Evolutionary conservation across 169 alveolate species (phyloP).

Genomic region (Cryptosporidium parvum): DNA sequence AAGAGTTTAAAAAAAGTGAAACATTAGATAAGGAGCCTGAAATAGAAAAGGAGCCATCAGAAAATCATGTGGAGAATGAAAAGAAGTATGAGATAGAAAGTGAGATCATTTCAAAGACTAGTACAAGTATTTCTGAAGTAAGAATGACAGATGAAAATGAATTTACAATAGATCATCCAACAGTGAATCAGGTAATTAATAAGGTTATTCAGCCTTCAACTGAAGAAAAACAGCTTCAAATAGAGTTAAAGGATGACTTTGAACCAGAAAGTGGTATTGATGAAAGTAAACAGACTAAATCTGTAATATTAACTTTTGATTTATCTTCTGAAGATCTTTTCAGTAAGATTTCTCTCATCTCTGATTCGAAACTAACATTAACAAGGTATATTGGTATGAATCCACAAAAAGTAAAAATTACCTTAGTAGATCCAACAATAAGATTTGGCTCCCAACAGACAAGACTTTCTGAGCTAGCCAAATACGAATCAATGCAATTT

Average conservation of each 20-base stretch:
- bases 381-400: slow-evolving; percentile 57
- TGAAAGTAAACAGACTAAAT: slow-evolving; percentile 32
- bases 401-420: slow-evolving; percentile 52
- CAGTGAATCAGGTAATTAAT: slow-evolving; percentile 35
- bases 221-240: slow-evolving; percentile 36
- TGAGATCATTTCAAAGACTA: slow-evolving; percentile 7
- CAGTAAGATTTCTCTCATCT: slow-evolving; percentile 40
- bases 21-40: slow-evolving; percentile 27
- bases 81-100: slow-evolving; percentile 32
- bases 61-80: not conserved
- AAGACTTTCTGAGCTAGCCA: slow-evolving; percentile 41
- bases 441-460: slow-evolving; percentile 2
- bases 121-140: not conserved
- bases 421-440: slow-evolving; percentile 54
- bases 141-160: slow-evolving; percentile 45
- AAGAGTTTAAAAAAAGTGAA: slow-evolving; percentile 52
- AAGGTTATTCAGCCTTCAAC: slow-evolving; percentile 31
- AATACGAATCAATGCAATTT: slow-evolving; percentile 21
- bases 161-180: slow-evolving; percentile 17
- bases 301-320: slow-evolving; percentile 55
- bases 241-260: slow-evolving; percentile 36
- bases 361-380: slow-evolving; percentile 26
- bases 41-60: not conserved
- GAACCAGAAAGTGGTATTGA: slow-evolving; percentile 49
- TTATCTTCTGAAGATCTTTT: slow-evolving; percentile 23